A percentile compares a stretch with the other conserved stretches of the same genome.
Evolutionary conservation across 306 rosid genomes (phyloP).

Genomic region (Abrus pulchellus): DNA sequence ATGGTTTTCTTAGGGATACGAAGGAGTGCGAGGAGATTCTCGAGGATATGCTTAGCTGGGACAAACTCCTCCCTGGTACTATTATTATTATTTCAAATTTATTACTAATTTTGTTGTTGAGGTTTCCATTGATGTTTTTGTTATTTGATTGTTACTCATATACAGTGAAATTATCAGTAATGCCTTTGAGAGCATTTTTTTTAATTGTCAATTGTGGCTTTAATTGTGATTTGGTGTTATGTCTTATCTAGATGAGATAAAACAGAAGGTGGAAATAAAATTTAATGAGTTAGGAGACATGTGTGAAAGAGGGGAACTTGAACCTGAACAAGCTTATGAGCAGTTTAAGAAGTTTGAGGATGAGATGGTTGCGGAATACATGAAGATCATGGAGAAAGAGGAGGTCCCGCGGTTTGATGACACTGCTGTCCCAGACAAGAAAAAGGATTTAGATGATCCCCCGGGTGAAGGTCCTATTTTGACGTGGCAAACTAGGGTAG

Average conservation of each 20-base stretch:
- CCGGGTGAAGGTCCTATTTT: slow-evolving; percentile 98
- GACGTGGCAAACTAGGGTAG: slow-evolving; percentile 85
- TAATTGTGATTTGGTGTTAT: not conserved
- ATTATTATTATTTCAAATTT: not conserved
- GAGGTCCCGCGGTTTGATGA: slow-evolving; percentile 61
- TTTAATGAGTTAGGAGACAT: slow-evolving; percentile 88
- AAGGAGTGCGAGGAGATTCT: slow-evolving; percentile 68
- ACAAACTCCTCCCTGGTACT: slow-evolving; percentile 69
- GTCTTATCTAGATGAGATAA: slow-evolving; percentile 71
- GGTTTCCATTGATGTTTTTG: not conserved
- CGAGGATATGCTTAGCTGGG: slow-evolving; percentile 70
- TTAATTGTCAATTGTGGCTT: slow-evolving; percentile 18
- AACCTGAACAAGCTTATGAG: slow-evolving; percentile 86
- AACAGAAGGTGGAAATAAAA: slow-evolving; percentile 75
- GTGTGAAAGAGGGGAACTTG: slow-evolving; percentile 97
- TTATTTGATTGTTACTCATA: not conserved
- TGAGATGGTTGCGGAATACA: slow-evolving; percentile 67
- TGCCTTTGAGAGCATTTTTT: too few relatives aligned
- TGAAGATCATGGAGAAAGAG: slow-evolving; percentile 69
- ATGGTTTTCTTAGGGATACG: slow-evolving; percentile 54
- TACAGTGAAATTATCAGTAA: not conserved
- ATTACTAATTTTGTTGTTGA: not conserved
- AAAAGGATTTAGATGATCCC: slow-evolving; percentile 76
- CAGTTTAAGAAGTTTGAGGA: slow-evolving; percentile 87
- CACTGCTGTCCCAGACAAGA: slow-evolving; percentile 61